Evolutionary conservation across 2,329 filamentous ascomycete species (phyloP).

Genomic region (Trichoderma endophyticum): DNA sequence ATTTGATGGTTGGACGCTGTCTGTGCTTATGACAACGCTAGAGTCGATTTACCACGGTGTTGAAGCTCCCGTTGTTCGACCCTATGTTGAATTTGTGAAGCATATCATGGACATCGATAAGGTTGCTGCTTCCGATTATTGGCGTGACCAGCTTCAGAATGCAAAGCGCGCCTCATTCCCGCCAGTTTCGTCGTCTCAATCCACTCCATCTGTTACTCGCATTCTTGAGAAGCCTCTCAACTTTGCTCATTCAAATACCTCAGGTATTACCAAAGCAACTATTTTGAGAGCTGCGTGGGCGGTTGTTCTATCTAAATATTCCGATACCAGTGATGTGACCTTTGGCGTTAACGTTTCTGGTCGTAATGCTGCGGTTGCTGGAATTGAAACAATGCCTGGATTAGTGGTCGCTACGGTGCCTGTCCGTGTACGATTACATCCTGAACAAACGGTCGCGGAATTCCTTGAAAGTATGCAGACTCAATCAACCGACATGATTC

Average conservation of each 20-base stretch:
- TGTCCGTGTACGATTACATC: slow-evolving; percentile 22
- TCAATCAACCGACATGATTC: slow-evolving; percentile 5
- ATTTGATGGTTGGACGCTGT: slow-evolving; percentile 26
- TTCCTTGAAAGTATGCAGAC: slow-evolving; percentile 20
- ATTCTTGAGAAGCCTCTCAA: slow-evolving; percentile 9
- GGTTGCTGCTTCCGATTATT: background rate
- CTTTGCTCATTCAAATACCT: background rate
- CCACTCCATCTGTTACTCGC: background rate
- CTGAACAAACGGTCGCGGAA: slow-evolving; percentile 13
- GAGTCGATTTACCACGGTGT: background rate
- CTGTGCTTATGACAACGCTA: background rate
- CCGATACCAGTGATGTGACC: slow-evolving; percentile 23
- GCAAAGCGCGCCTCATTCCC: slow-evolving; percentile 17
- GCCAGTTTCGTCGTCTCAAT: background rate
- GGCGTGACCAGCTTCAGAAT: background rate
- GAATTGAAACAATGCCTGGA: slow-evolving; percentile 28
- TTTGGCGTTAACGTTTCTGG: slow-evolving; percentile 31
- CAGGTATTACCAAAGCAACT: slow-evolving; percentile 21
- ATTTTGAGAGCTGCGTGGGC: slow-evolving; percentile 28
- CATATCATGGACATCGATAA: slow-evolving; percentile 2
- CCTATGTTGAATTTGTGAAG: slow-evolving; percentile 21
- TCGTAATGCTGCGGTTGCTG: slow-evolving; percentile 25
- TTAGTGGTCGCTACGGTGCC: slow-evolving; percentile 32
- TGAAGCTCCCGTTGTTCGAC: background rate
- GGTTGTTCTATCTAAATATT: slow-evolving; percentile 23